phyloP scores from a whole-genome alignment of 2,329 filamentous ascomycete genomes.

The Colletotrichum neosansevieriae region DNA sequence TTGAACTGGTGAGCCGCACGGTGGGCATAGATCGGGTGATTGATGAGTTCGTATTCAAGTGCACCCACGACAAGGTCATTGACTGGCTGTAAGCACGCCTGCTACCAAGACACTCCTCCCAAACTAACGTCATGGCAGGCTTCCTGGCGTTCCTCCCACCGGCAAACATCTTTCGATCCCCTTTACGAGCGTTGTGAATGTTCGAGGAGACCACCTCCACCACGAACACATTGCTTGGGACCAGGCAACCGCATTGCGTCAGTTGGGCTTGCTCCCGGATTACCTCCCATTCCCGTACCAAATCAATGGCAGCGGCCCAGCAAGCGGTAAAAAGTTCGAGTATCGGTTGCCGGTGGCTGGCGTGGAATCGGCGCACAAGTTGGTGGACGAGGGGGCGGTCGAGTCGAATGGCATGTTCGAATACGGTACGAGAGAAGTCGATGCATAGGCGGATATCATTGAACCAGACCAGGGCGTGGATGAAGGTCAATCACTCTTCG shows the following conservation, averaged over 20 bases:
- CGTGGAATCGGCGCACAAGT: constrained; percentile 48
- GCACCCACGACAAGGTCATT: constrained; percentile 72
- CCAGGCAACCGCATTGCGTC: constrained; percentile 72
- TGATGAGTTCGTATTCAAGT: constrained; percentile 76
- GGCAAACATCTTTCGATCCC: constrained; percentile 66
- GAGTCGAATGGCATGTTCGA: constrained; percentile 50
- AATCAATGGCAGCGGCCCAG: constrained; percentile 29
- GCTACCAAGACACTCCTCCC: neutral
- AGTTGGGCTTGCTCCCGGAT: constrained; percentile 67
- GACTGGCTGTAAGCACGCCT: constrained; percentile 73
- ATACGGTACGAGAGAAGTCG: constrained; percentile 31
- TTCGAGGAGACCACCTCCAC: constrained; percentile 72
- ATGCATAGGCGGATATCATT: constrained; percentile 2
- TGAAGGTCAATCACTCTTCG: constrained; percentile 8
- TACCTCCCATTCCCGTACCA: constrained; percentile 69
- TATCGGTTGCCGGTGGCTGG: constrained; percentile 50
- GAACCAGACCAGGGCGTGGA: neutral
- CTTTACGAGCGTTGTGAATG: constrained; percentile 71
- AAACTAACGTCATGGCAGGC: constrained; percentile 42
- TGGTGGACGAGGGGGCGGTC: constrained; percentile 47
- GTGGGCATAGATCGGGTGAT: constrained; percentile 78
- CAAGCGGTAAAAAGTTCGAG: constrained; percentile 42
- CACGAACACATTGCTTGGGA: constrained; percentile 79
- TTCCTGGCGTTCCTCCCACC: constrained; percentile 69
- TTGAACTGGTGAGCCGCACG: constrained; percentile 79